Evolutionary conservation across 1,284 basidiomycete genomes (phyloP).

Genomic region (Bjerkandera adusta): DNA sequence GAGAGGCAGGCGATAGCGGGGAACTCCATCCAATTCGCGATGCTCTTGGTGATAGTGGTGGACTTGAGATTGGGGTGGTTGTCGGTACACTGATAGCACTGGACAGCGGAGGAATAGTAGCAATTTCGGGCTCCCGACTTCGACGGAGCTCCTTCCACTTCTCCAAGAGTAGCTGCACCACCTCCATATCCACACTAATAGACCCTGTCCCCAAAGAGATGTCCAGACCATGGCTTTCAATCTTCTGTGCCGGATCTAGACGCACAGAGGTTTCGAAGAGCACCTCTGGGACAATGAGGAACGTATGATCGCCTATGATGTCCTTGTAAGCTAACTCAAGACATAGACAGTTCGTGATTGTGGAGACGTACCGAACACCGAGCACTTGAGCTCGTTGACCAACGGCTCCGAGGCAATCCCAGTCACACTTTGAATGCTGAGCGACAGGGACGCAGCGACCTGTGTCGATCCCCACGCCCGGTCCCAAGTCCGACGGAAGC

Average conservation of each 20-base stretch:
- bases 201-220: conserved; percentile 44
- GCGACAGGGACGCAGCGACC: conserved; percentile 48
- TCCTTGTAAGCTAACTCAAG: conserved; percentile 5
- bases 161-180: conserved; percentile 38
- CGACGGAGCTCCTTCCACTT: conserved; percentile 23
- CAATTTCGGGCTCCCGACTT: conserved; percentile 8
- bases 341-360: background rate
- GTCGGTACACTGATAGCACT: too few species aligned
- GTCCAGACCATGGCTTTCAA: conserved; percentile 56
- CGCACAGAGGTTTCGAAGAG: conserved; percentile 46
- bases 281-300: conserved; percentile 45
- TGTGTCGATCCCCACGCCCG: conserved; percentile 63
- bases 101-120: conserved; percentile 38
- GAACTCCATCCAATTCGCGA: conserved; percentile 25
- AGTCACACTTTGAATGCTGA: conserved; percentile 48
- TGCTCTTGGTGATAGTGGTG: conserved; percentile 17
- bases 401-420: conserved; percentile 36
- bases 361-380: conserved; percentile 2
- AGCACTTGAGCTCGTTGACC: conserved; percentile 8
- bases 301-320: conserved; percentile 27
- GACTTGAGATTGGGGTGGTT: background rate
- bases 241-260: conserved; percentile 56
- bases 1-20: conserved; percentile 31
- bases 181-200: conserved; percentile 47
- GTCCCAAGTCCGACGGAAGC: conserved; percentile 62